These are phyloP conservation scores for Wickerhamiella parazyma DNA, from an alignment of 805 yeast genomes.

Conservation along the genomic window DNA sequence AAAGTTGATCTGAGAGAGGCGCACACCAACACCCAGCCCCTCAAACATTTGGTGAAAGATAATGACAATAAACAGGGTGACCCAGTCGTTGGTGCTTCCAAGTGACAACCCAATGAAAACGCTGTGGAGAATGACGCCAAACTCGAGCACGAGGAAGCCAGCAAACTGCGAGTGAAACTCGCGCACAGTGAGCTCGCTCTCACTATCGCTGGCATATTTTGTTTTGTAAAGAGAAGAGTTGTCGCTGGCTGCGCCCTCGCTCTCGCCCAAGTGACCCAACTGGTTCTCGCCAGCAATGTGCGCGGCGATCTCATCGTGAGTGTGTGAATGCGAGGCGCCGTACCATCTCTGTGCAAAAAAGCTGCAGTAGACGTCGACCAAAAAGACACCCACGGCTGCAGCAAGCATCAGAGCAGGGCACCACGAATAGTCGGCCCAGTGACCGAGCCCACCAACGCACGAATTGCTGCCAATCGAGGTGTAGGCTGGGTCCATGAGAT, in stretches of 20 bases:
- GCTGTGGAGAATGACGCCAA: slow-evolving; percentile 67
- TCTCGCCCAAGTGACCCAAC: too few species aligned
- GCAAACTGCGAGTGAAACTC: slow-evolving; percentile 26
- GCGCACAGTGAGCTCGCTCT: slow-evolving; percentile 1
- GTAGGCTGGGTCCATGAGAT: slow-evolving; percentile 36
- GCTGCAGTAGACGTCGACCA: slow-evolving; percentile 37
- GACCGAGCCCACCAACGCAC: slow-evolving; percentile 33
- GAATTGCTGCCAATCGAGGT: slow-evolving; percentile 23
- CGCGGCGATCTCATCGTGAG: slow-evolving; percentile 17
- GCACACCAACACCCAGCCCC: slow-evolving; percentile 66
- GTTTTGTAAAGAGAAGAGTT: too few species aligned
- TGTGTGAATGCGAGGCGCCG: slow-evolving; percentile 22
- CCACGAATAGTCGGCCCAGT: slow-evolving; percentile 43
- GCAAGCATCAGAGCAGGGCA: slow-evolving; percentile 40
- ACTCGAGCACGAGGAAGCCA: slow-evolving; percentile 47
- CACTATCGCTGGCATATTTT: background rate
- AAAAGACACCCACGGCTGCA: slow-evolving; percentile 33
- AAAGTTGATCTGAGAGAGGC: slow-evolving; percentile 48
- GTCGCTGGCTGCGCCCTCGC: background rate
- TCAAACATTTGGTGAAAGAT: slow-evolving; percentile 70
- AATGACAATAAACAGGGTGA: slow-evolving; percentile 46
- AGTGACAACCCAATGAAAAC: slow-evolving; percentile 58
- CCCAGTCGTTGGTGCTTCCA: slow-evolving; percentile 52
- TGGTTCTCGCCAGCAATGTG: background rate
- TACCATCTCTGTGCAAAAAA: slow-evolving; percentile 26